Percentiles rank a stretch among this genome's conserved stretches.
phyloP scores from a whole-genome alignment of 805 yeast genomes.

The Lipomyces japonicus region DNA sequence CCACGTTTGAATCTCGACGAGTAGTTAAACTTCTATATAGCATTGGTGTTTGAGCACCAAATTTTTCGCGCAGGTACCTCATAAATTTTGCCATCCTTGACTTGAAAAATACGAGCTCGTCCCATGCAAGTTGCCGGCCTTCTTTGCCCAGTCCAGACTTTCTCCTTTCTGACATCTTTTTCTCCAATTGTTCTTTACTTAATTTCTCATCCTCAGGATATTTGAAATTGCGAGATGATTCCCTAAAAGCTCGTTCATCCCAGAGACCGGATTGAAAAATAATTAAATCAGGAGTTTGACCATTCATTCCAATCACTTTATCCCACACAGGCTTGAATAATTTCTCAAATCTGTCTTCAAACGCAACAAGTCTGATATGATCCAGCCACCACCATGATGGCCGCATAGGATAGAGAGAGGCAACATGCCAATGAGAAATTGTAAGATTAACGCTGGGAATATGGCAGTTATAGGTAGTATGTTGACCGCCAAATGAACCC shows the following conservation, averaged over 20 bases:
- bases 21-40: slow-evolving; percentile 23
- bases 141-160: slow-evolving; percentile 14
- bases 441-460: slow-evolving; percentile 18
- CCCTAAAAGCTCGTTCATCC: slow-evolving; percentile 27
- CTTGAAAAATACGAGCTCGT: slow-evolving; percentile 22
- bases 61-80: slow-evolving; percentile 3
- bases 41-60: slow-evolving; percentile 17
- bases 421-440: slow-evolving; percentile 24
- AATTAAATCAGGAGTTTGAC: slow-evolving; percentile 19
- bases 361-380: slow-evolving; percentile 20
- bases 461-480: slow-evolving; percentile 20
- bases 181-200: slow-evolving; percentile 1
- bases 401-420: slow-evolving; percentile 21
- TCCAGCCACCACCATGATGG: slow-evolving; percentile 27
- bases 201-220: slow-evolving; percentile 13
- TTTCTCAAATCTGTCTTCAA: slow-evolving; percentile 22
- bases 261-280: slow-evolving; percentile 24
- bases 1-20: slow-evolving; percentile 12
- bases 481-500: slow-evolving; percentile 17
- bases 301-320: slow-evolving; percentile 17
- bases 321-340: slow-evolving; percentile 12
- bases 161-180: not conserved
- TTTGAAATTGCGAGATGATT: slow-evolving; percentile 5
- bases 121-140: slow-evolving; percentile 26
- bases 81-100: slow-evolving; percentile 18